Evolutionary conservation across 495 filamentous ascomycete genomes (phyloP).

Genomic region (Penicillium desertorum): DNA sequence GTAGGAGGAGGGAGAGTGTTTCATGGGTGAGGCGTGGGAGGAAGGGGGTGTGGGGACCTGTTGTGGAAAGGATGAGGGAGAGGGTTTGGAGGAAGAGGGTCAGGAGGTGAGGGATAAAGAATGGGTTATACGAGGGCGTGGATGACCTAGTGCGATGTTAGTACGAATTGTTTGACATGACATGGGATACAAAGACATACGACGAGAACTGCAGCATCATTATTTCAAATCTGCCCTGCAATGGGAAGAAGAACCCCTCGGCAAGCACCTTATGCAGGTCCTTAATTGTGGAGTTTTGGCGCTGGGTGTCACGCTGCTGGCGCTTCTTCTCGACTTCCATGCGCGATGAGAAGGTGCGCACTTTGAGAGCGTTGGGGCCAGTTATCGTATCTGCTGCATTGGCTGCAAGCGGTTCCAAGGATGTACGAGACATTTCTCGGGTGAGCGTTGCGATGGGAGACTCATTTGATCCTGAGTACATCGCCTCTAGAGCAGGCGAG

Average conservation of each 20-base stretch:
- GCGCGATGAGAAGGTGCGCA: slow-evolving; percentile 73
- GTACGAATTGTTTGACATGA: not conserved
- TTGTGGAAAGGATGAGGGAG: slow-evolving; percentile 49
- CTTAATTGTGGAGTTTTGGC: slow-evolving; percentile 61
- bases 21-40: slow-evolving; percentile 48
- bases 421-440: slow-evolving; percentile 59
- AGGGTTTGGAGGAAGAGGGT: slow-evolving; percentile 54
- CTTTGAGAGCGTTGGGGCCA: slow-evolving; percentile 81
- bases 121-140: slow-evolving; percentile 39
- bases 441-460: slow-evolving; percentile 64
- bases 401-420: slow-evolving; percentile 78
- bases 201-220: slow-evolving; percentile 46
- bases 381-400: slow-evolving; percentile 63
- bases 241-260: slow-evolving; percentile 79
- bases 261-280: slow-evolving; percentile 72
- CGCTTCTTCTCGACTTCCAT: slow-evolving; percentile 68
- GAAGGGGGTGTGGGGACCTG: slow-evolving; percentile 46
- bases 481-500: slow-evolving; percentile 52
- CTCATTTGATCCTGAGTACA: slow-evolving; percentile 42
- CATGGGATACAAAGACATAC: slow-evolving; percentile 25
- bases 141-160: slow-evolving; percentile 32
- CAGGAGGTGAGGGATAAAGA: slow-evolving; percentile 47
- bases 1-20: slow-evolving; percentile 46
- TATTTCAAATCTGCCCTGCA: slow-evolving; percentile 50
- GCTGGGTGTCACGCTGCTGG: slow-evolving; percentile 43